Evolutionary conservation across 768 basidiomycete species (phyloP), one percentile per base, ranked within the genome.

Genomic region (Podaxis mareebaensis): DNA sequence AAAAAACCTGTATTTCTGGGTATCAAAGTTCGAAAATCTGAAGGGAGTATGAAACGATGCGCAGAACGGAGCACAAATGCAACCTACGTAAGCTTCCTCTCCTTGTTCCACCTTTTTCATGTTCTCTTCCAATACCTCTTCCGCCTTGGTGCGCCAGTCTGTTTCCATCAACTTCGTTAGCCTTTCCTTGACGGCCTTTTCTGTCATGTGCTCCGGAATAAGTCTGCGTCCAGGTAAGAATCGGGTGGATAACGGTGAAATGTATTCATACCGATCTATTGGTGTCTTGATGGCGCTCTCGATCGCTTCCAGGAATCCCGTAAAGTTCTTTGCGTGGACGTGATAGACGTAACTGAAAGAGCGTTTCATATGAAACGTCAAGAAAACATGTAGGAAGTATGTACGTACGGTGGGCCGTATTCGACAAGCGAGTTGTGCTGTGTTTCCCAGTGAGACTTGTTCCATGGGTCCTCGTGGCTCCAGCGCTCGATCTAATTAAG

Each of bases 181-280:
- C 3, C 76, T 69, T 6, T 66, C 58, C 51, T 71, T 69, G 44
- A 72, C 68, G 13, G 74, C 65, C 4, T 60, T 46, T 57, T 72
- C 71, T 22, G 65, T 71, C 76, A 78, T 76, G 55, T 71, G 67
- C 0, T 68, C 66, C 17, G 72, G 71, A 7, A 78, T 73, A 61
- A 73, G 75, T 56, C 70, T 70, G 44, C 20, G 17, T 13, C 12
- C 3, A 63, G n/a, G 7, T 4, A 2, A n/a, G 22, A 53, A 11
- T 17, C 38, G 42, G 36, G 36, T 28, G 26, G 4, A 30, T 17
- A 17, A 42, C 26, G 17, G n/a, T 12, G 53, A n/a, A 33, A 20
- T 39, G 10, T 1, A 30, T 2, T 58, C 65, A 3, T 40, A 73
- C 74, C 74, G 74, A 8, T 69, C 64, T 22, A 78, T 77, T 1